Percentiles rank a stretch among this genome's conserved stretches.
These are phyloP conservation scores for Coniochaeta prunicola DNA, from an alignment of 2,329 filamentous ascomycete genomes.

Conservation along the genomic window DNA sequence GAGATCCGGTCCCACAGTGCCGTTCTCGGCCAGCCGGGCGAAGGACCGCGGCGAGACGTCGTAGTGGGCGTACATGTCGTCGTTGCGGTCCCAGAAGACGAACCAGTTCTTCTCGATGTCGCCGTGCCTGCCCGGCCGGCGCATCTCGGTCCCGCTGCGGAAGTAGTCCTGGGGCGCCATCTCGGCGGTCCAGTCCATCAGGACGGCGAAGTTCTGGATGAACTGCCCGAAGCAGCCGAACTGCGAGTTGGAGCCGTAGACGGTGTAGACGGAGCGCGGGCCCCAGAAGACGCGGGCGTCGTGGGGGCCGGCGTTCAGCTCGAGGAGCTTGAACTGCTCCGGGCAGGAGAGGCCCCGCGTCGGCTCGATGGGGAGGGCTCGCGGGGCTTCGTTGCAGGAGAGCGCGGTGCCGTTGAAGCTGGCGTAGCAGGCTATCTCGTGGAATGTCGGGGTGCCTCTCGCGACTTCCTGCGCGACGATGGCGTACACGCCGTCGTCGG, in stretches of 20 bases:
- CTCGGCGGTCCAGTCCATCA: slow-evolving; percentile 34
- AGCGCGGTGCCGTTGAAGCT: slow-evolving; percentile 31
- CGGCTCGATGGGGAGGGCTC: slow-evolving; percentile 35
- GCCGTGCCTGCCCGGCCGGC: slow-evolving; percentile 35
- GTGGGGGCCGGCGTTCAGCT: slow-evolving; percentile 43
- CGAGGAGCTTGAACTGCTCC: slow-evolving; percentile 32
- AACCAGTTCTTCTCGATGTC: slow-evolving; percentile 57
- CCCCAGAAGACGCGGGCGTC: slow-evolving; percentile 53
- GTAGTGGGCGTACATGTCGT: slow-evolving; percentile 43
- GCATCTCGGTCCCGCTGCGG: slow-evolving; percentile 38
- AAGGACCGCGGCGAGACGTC: slow-evolving; percentile 45
- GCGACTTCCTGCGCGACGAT: slow-evolving; percentile 40
- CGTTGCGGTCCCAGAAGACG: slow-evolving; percentile 47
- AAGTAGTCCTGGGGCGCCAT: slow-evolving; percentile 24
- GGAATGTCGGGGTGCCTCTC: slow-evolving; percentile 20
- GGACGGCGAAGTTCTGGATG: slow-evolving; percentile 43
- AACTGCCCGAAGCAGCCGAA: slow-evolving; percentile 51
- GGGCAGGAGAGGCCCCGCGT: slow-evolving; percentile 36
- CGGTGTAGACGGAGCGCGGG: slow-evolving; percentile 37
- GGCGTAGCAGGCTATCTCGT: slow-evolving; percentile 43
- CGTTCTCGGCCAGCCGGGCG: slow-evolving; percentile 34
- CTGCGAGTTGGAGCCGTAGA: slow-evolving; percentile 48
- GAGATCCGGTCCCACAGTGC: slow-evolving; percentile 42
- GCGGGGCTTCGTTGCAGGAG: slow-evolving; percentile 32
- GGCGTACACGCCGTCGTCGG: slow-evolving; percentile 36